A percentile compares a stretch with the other conserved stretches of the same genome.
Conservation (phyloP, 352 stramenopile species). For the Phytopythium litorale region DNA sequence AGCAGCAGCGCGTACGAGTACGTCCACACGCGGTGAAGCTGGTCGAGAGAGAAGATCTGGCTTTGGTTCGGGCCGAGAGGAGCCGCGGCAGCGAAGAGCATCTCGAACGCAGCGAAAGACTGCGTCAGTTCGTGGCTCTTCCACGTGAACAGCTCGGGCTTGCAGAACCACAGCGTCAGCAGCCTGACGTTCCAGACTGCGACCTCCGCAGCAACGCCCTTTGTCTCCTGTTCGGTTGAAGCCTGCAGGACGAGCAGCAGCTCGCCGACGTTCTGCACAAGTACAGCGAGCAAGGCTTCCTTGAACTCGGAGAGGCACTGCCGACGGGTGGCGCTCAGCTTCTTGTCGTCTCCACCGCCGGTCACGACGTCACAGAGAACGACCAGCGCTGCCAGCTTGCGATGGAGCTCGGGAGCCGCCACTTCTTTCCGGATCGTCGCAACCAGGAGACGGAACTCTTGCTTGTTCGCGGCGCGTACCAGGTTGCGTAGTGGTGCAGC, state of each 20-base stretch:
- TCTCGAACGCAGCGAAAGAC: conserved; percentile 63
- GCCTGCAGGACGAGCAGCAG: conserved; percentile 20
- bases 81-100: conserved; percentile 30
- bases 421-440: conserved; percentile 59
- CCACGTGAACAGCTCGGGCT: conserved; percentile 78
- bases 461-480: conserved; percentile 56
- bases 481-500: conserved; percentile 31
- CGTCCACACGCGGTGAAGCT: conserved; percentile 73
- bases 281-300: conserved; percentile 32
- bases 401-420: conserved; percentile 19
- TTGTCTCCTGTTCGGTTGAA: not conserved
- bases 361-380: conserved; percentile 46
- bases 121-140: conserved; percentile 67
- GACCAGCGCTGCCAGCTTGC: conserved; percentile 53
- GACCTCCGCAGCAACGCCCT: conserved; percentile 13
- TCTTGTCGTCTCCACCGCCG: conserved; percentile 41
- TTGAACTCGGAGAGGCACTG: conserved; percentile 52
- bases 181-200: conserved; percentile 51
- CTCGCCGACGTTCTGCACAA: conserved; percentile 43
- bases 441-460: conserved; percentile 66
- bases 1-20: conserved; percentile 76
- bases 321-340: conserved; percentile 44
- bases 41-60: conserved; percentile 18
- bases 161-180: conserved; percentile 71
- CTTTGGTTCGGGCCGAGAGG: conserved; percentile 13